These are phyloP conservation scores for Themeda triandra DNA, from an alignment of 176 grass and related monocot genomes.

Conservation along the genomic window DNA sequence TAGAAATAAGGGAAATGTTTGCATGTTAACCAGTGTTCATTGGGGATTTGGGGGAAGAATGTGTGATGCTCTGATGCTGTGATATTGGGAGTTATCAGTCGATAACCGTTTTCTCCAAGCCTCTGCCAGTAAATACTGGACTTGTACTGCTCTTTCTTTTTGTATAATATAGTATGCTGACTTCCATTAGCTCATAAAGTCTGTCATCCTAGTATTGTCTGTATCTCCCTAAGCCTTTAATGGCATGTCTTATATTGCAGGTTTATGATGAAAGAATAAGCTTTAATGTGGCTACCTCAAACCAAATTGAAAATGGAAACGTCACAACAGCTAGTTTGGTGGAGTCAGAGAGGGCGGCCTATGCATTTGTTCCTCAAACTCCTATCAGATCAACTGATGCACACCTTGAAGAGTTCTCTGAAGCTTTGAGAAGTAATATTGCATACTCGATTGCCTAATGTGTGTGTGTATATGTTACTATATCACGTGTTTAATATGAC, in stretches of 20 bases:
- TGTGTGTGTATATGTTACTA: neutral
- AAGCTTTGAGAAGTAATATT: slow-evolving; percentile 82
- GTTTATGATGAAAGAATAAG: slow-evolving; percentile 42
- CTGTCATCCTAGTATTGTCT: neutral
- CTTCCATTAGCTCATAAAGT: neutral
- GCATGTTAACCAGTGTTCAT: neutral
- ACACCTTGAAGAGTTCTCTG: slow-evolving; percentile 88
- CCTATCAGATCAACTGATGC: slow-evolving; percentile 75
- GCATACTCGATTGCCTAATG: slow-evolving; percentile 1
- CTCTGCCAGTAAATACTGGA: neutral
- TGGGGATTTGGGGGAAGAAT: slow-evolving; percentile 4
- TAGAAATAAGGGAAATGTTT: neutral
- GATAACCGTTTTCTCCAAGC: neutral
- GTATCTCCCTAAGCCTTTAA: neutral
- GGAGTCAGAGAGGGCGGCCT: slow-evolving; percentile 47
- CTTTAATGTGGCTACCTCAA: slow-evolving; percentile 25
- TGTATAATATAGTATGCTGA: neutral
- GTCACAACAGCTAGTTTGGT: slow-evolving; percentile 20
- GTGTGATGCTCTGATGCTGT: neutral
- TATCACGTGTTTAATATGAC: slow-evolving; percentile 23
- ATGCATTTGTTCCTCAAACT: slow-evolving; percentile 65
- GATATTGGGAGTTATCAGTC: neutral
- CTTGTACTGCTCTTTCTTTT: neutral
- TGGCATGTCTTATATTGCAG: slow-evolving; percentile 36
- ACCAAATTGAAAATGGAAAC: slow-evolving; percentile 41